A percentile compares a stretch with the other conserved stretches of the same genome.
phyloP scores from a whole-genome alignment of 257 asterid genomes.

The Cordia subcordata region DNA sequence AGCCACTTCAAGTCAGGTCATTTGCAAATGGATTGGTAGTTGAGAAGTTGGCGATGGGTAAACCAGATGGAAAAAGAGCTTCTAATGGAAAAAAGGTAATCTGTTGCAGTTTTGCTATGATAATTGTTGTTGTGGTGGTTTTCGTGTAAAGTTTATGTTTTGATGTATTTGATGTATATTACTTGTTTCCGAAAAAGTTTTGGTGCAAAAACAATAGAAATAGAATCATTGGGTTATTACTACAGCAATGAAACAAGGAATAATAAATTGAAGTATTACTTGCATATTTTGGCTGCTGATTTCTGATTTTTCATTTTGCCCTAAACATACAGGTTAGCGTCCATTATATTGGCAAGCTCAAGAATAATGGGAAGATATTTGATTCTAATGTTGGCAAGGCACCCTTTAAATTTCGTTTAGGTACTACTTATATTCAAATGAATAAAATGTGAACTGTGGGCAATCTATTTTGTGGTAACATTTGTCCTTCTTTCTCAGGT shows the following conservation, averaged over 20 bases:
- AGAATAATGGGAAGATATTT: constrained; percentile 63
- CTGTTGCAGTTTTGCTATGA: not conserved
- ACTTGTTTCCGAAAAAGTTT: no score
- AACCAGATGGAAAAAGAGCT: constrained; percentile 85
- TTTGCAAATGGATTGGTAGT: constrained; percentile 79
- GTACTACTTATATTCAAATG: constrained; percentile 26
- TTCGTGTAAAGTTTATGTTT: no score
- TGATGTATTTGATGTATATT: no score
- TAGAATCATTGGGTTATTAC: no score
- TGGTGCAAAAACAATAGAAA: no score
- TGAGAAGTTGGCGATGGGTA: constrained; percentile 88
- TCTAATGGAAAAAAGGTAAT: constrained; percentile 76
- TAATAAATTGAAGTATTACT: no score
- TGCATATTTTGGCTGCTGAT: not conserved
- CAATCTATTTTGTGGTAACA: not conserved
- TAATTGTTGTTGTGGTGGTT: no score
- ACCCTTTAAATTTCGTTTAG: constrained; percentile 86
- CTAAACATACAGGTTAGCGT: constrained; percentile 56
- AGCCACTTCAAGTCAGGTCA: constrained; percentile 59
- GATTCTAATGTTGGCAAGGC: constrained; percentile 75
- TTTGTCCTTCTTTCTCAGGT: constrained; percentile 40
- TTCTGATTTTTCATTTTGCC: not conserved
- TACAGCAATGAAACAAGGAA: no score
- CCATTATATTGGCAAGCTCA: constrained; percentile 73
- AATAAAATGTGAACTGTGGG: not conserved